Percentiles rank a stretch among this genome's conserved stretches.
Evolutionary conservation across 1,139 yeast species (phyloP).

Genomic region (Yamadazyma aaseri): DNA sequence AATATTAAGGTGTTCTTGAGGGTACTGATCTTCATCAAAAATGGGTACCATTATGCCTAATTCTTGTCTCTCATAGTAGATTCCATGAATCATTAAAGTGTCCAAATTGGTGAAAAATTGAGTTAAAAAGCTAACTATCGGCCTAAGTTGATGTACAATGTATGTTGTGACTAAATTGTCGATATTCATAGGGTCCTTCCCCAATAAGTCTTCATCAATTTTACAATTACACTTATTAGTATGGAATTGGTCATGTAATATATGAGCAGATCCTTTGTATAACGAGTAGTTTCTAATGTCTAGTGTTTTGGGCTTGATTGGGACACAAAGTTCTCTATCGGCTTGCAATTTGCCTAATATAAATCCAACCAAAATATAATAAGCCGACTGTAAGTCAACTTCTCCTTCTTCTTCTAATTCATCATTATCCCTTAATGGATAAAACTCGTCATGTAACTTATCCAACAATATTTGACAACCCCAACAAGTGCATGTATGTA

Average conservation of each 20-base stretch:
- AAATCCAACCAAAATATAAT: conserved; percentile 34
- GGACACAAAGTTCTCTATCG: conserved; percentile 40
- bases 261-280: conserved; percentile 39
- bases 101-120: conserved; percentile 26
- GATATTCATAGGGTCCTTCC: conserved; percentile 22
- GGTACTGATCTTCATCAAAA: conserved; percentile 31
- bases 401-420: conserved; percentile 15
- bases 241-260: conserved; percentile 36
- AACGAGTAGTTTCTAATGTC: conserved; percentile 32
- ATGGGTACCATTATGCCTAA: conserved; percentile 22
- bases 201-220: conserved; percentile 23
- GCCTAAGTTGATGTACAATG: conserved; percentile 35
- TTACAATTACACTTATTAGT: conserved; percentile 18
- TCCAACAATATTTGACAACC: conserved; percentile 35
- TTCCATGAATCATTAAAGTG: conserved; percentile 37
- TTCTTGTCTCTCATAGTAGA: conserved; percentile 25
- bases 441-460: conserved; percentile 22
- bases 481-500: conserved; percentile 38
- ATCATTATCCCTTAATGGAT: conserved; percentile 20
- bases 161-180: conserved; percentile 39
- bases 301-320: conserved; percentile 29
- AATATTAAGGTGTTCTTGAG: conserved; percentile 17
- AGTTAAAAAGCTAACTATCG: conserved; percentile 28
- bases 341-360: conserved; percentile 38
- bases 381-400: conserved; percentile 28